These are phyloP conservation scores for Amphirosellinia nigrospora DNA, from an alignment of 495 filamentous ascomycete genomes.

Conservation along the genomic window DNA sequence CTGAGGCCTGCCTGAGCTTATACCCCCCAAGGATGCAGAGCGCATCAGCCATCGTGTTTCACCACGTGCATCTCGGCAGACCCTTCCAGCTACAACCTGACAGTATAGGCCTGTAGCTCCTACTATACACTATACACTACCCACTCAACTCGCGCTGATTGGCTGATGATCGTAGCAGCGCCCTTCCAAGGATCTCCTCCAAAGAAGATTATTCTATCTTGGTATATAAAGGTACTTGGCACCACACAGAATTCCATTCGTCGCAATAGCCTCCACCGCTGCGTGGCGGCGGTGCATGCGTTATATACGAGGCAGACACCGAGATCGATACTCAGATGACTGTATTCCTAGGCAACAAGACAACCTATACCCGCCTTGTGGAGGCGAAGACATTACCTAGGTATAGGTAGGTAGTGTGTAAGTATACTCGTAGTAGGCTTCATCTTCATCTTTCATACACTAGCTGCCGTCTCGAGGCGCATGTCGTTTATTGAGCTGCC, in stretches of 20 bases:
- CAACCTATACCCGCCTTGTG: neutral
- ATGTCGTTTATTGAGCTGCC: neutral
- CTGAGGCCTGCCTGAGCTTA: constrained; percentile 4
- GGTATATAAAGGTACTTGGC: too few relatives aligned
- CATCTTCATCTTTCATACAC: too few relatives aligned
- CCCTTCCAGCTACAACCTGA: neutral
- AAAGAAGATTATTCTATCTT: neutral
- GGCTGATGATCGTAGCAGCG: neutral
- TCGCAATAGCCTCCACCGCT: neutral
- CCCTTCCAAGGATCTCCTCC: neutral
- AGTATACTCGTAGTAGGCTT: too few relatives aligned
- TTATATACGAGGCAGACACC: constrained; percentile 1
- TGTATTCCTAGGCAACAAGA: neutral
- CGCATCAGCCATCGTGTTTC: constrained; percentile 13
- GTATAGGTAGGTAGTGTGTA: neutral
- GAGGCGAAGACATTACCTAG: neutral
- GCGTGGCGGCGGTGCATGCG: neutral
- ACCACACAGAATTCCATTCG: too few relatives aligned
- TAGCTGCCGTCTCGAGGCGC: neutral
- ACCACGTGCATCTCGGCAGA: constrained; percentile 7
- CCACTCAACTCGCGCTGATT: neutral
- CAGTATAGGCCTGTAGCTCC: too few relatives aligned
- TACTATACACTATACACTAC: too few relatives aligned
- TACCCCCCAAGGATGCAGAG: neutral
- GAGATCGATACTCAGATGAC: neutral